Conservation (phyloP, 2,329 filamentous ascomycete genomes). For the Pestalotiopsis sp. region DNA sequence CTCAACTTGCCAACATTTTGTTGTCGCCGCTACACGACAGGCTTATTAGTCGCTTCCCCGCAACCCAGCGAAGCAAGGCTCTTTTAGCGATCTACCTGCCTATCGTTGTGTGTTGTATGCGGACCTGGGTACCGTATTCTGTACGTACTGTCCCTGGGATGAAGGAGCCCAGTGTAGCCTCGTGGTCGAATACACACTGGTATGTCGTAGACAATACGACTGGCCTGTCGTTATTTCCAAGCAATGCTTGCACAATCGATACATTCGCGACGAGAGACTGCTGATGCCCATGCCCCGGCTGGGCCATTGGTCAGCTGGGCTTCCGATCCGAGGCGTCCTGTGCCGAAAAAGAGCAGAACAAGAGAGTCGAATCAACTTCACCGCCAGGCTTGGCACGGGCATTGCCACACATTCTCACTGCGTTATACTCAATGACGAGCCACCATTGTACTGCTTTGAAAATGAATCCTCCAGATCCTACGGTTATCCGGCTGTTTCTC, state of each 20-base stretch:
- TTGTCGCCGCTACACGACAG: background rate
- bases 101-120: background rate
- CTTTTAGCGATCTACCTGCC: background rate
- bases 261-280: background rate
- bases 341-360: background rate
- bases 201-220: background rate
- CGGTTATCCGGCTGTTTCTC: background rate
- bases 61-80: background rate
- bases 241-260: background rate
- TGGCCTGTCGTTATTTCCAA: background rate
- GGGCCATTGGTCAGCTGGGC: background rate
- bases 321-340: background rate
- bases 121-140: no score
- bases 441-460: no score
- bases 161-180: background rate
- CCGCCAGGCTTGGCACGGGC: constrained; percentile 12
- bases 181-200: background rate
- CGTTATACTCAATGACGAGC: background rate
- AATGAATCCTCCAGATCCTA: constrained; percentile 1
- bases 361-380: constrained; percentile 2
- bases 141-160: background rate
- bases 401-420: constrained; percentile 1
- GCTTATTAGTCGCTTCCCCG: background rate
- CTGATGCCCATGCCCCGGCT: background rate
- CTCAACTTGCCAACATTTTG: background rate